phyloP scores from a whole-genome alignment of 345 rosid genomes.

The rapeseed (Brassica napus) region Da-Ae NC_063444.1:8277001-8277500 shows the following conservation, averaged over 20 bases:
- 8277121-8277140: slow-evolving; percentile 28
- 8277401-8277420: neutral
- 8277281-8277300: slow-evolving; percentile 32
- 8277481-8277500: neutral
- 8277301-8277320: slow-evolving; percentile 29
- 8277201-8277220: slow-evolving; percentile 11
- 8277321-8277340: slow-evolving; percentile 37
- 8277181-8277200: slow-evolving; percentile 12
- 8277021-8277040: neutral
- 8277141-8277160: slow-evolving; percentile 20
- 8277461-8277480: slow-evolving; percentile 24
- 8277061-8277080: slow-evolving; percentile 22
- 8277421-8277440: neutral
- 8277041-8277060: slow-evolving; percentile 13
- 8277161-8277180: slow-evolving; percentile 15
- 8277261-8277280: slow-evolving; percentile 40
- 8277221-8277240: slow-evolving; percentile 31
- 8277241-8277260: slow-evolving; percentile 31
- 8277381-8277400: slow-evolving; percentile 30
- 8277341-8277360: slow-evolving; percentile 8
- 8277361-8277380: neutral
- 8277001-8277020: slow-evolving; percentile 29
- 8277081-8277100: slow-evolving; percentile 3
- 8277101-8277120: slow-evolving; percentile 28
- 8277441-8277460: slow-evolving; percentile 22